Base-by-base conservation (phyloP, 306 rosid genomes). In the Astragalus glycyphyllos region DNA sequence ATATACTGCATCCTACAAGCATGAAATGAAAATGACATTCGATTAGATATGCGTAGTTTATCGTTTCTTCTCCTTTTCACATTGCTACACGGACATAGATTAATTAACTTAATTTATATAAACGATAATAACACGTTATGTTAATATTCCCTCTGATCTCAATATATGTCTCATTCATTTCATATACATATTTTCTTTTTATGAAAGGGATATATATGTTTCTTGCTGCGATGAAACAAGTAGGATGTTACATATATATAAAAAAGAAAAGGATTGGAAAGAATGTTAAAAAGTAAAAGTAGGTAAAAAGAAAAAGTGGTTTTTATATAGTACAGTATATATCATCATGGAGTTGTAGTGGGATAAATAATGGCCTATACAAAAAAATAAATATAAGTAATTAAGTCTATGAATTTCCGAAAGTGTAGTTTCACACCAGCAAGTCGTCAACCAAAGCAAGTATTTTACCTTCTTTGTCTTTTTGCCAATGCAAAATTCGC, bases 11-110 rank as follows among this genome's bases (percentile, higher is more conserved):
- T 23, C 44, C 61, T 31, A 26, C 5, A 5, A 11, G 40, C 11
- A 55, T 47, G 50, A 65, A 62, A 26, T 47, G 71, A 76, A 68
- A 63, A 50, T 40, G 79, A 78, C 71, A 34, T 50, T 66, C 5
- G 5, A 23, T 41, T 73, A n/a, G 10, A 73, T 50, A 46, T 66
- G 34, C 3, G 10, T 14, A 49, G 7, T 77, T 69, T 65, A 31
- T 40, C 16, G 7, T 40, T 11, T 47, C 31, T 76, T 40, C 20
- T 53, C n/a, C 8, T 56, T 69, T 77, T 68, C 55, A 72, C 76
- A 31, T 16, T 32, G 14, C 68, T 65, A 51, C 13, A 71, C 2
- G 15, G 41, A 20, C 64, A 29, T 50, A 13, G 6, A 67, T 4
- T 67, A 17, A 66, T 58, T 67, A 17, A 66, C 49, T 20, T 20